Conservation (phyloP, 2,329 filamentous ascomycete genomes). For the Endoconidiophora polonica region DNA sequence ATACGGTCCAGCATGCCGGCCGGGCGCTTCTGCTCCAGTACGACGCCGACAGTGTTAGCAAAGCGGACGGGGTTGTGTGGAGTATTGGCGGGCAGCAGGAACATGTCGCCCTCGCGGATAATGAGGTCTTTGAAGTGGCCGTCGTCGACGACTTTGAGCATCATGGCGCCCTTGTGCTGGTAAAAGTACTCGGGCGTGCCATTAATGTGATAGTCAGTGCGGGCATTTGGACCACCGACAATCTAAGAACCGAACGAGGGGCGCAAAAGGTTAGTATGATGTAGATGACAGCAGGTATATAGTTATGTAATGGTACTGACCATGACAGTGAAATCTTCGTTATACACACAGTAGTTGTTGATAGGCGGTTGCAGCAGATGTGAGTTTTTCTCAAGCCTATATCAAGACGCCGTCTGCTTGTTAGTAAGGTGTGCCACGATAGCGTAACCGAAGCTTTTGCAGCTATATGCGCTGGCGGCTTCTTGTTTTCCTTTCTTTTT, state of each 20-base stretch:
- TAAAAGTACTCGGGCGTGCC: constrained; percentile 95
- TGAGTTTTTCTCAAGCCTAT: constrained; percentile 76
- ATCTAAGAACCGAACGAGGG: constrained; percentile 33
- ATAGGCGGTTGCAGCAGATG: constrained; percentile 87
- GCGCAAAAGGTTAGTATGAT: background rate
- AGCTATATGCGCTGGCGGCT: background rate
- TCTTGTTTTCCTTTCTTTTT: background rate
- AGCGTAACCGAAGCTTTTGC: background rate
- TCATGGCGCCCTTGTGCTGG: constrained; percentile 84
- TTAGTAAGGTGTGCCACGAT: background rate
- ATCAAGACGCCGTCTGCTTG: background rate
- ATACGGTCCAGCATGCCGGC: constrained; percentile 55
- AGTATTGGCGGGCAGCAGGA: constrained; percentile 82
- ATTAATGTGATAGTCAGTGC: constrained; percentile 98
- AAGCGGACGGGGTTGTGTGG: constrained; percentile 93
- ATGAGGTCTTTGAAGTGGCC: constrained; percentile 64
- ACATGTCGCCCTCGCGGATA: constrained; percentile 87
- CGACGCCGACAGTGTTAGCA: constrained; percentile 81
- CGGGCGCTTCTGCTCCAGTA: constrained; percentile 73
- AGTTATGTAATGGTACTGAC: constrained; percentile 21
- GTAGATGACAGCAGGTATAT: background rate
- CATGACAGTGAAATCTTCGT: constrained; percentile 70
- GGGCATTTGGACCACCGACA: constrained; percentile 86
- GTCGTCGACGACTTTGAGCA: constrained; percentile 84
- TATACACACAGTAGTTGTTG: constrained; percentile 96